Base-by-base conservation (phyloP, 305 asterid species). In the Fraxinus latifolia region DNA sequence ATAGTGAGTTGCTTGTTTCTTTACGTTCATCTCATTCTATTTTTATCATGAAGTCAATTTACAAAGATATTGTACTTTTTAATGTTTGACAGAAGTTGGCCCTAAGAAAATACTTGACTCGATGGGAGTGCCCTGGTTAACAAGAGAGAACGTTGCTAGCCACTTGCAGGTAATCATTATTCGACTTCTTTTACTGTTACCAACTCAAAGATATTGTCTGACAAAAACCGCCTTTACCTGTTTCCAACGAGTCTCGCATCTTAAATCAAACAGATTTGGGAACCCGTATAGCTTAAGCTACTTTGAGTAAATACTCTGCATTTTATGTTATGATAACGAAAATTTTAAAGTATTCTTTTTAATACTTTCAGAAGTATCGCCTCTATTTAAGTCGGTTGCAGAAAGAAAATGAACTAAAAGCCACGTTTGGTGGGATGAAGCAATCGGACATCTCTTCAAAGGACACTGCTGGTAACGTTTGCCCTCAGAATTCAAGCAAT, bases 101-200 rank as follows among this genome's bases (percentile, higher is more conserved):
- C 99, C 99, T 23, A 95, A 94, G 93, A 95, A 95, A 81, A 92
- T 95, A 79, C 96, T 94, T 3, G 99, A 95, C 86, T 85, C 93
- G 85, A 95, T 95, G 99, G 96, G 91, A 70, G 94, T 94, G 71
- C 94, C 97, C 5, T 91, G 99, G 99, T 82, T 95, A 77, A 94
- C 97, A 0, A 87, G 99, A 84, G 99, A 95, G 77, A 93, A 94
- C 80, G 98, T 95, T 50, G 98, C 99, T 21, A 94, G 99, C 82
- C 99, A 95, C 87, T 87, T 95, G 83, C 99, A 95, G 97, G 99
- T 95, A 88, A 77, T 23, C 21, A 29, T 77, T 9, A 53, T 25
- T 77, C 74, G 33, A 67, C 68, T 62, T 42, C 17, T 47, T 3
- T 47, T 72, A 11, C 12, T 55, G 3, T 17, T 25, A 7, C 37